phyloP scores from a whole-genome alignment of 164 flowering plant species.

The Vitis vinifera region ASM3070453v1 NC_081811.1:30927501-30928000 shows the following conservation, averaged over 20 bases:
- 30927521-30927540: too few species aligned
- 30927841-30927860: conserved; percentile 31
- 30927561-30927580: too few species aligned
- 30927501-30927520: too few species aligned
- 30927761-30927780: conserved; percentile 58
- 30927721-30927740: conserved; percentile 88
- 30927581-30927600: too few species aligned
- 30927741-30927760: conserved; percentile 88
- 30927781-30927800: conserved; percentile 44
- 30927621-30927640: too few species aligned
- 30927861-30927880: conserved; percentile 32
- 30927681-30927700: not conserved
- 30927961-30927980: conserved; percentile 71
- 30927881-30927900: conserved; percentile 52
- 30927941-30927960: conserved; percentile 68
- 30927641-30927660: too few species aligned
- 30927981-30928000: conserved; percentile 86
- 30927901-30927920: conserved; percentile 29
- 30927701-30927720: not conserved
- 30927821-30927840: conserved; percentile 64
- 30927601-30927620: too few species aligned
- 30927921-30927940: conserved; percentile 31
- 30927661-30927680: too few species aligned
- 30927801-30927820: conserved; percentile 50
- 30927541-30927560: too few species aligned